Conservation (phyloP, 1,284 basidiomycete genomes). For the Puccinia coronata region DNA sequence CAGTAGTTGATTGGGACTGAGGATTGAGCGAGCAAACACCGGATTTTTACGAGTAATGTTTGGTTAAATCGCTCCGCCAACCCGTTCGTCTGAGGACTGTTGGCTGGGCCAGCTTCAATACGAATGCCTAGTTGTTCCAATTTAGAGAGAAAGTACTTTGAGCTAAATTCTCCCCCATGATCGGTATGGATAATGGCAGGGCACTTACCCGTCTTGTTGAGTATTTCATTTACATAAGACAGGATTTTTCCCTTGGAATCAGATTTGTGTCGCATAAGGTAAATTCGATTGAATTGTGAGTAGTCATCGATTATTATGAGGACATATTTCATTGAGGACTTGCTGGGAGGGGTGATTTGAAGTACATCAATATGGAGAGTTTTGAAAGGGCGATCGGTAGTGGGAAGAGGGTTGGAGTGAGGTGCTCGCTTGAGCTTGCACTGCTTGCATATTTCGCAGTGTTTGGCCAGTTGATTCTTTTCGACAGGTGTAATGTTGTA, state of each 20-base stretch:
- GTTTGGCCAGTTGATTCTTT: background rate
- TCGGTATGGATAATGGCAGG: background rate
- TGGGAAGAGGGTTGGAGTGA: background rate
- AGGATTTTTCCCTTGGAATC: background rate
- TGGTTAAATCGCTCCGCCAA: too few relatives aligned
- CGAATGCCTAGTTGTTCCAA: background rate
- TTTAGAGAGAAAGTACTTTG: background rate
- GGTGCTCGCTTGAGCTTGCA: background rate
- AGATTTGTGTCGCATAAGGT: background rate
- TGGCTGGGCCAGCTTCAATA: background rate
- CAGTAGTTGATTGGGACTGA: too few relatives aligned
- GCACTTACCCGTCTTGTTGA: background rate
- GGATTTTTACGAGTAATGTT: too few relatives aligned
- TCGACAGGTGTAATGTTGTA: background rate
- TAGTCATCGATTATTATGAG: background rate
- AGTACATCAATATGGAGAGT: background rate
- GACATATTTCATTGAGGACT: background rate
- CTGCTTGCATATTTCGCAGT: background rate
- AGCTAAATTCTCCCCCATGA: background rate
- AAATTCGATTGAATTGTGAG: background rate
- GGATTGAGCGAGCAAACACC: too few relatives aligned
- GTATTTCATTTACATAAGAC: conserved; percentile 7
- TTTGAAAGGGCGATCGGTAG: background rate
- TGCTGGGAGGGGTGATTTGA: background rate
- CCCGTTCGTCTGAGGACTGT: background rate